These are phyloP conservation scores for Colletotrichum lini DNA, from an alignment of 2,329 filamentous ascomycete species.

Conservation along the genomic window DNA sequence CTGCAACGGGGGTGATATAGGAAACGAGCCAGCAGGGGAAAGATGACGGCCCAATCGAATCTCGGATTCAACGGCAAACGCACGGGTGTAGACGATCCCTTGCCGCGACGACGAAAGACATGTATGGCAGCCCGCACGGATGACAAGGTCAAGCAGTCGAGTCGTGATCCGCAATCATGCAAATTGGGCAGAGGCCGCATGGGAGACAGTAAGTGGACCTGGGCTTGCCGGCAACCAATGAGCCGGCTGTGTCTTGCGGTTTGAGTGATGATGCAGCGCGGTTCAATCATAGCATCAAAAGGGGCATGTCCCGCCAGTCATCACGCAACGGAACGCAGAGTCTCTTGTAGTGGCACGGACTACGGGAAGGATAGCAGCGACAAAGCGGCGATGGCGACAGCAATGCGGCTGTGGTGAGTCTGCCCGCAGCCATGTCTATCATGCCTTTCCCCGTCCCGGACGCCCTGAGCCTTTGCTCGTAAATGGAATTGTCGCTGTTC, in stretches of 20 bases:
- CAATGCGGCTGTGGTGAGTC: background rate
- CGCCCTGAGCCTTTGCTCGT: background rate
- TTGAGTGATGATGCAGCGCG: background rate
- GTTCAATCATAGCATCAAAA: background rate
- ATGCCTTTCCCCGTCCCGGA: background rate
- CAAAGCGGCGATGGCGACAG: background rate
- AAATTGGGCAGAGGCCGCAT: background rate
- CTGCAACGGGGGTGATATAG: constrained; percentile 8
- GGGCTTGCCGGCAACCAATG: background rate
- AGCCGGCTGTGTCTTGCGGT: background rate
- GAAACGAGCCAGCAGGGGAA: constrained; percentile 7
- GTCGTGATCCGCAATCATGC: background rate
- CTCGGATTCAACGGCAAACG: background rate
- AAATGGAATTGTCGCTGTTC: background rate
- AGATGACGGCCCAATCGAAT: constrained; percentile 9
- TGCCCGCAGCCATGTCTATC: background rate
- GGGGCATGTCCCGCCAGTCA: background rate
- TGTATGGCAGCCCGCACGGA: constrained; percentile 1
- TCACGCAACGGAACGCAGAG: background rate
- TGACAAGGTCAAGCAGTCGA: background rate
- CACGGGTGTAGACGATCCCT: constrained; percentile 12
- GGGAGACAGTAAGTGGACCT: background rate
- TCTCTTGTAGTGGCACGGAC: background rate
- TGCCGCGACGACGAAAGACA: background rate
- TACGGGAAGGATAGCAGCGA: background rate